These are phyloP conservation scores for Ziziphus jujuba DNA, from an alignment of 306 rosid genomes.

Conservation along the genomic window DNA sequence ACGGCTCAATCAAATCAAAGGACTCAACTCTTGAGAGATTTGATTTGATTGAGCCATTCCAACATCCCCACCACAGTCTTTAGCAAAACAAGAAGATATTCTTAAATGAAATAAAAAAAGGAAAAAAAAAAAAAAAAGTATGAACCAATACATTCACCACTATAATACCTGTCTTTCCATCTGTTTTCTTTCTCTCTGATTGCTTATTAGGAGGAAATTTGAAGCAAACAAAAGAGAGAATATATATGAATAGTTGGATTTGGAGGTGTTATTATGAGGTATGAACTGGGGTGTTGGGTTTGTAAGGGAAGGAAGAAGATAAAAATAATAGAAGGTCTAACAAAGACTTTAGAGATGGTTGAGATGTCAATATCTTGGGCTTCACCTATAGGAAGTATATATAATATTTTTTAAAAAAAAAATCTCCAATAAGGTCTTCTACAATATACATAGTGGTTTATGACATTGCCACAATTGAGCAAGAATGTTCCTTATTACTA, in stretches of 20 bases:
- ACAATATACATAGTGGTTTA: constrained; percentile 29
- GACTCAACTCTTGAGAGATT: constrained; percentile 56
- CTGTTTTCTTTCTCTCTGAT: not conserved
- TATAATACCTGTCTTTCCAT: not conserved
- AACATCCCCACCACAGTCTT: constrained; percentile 42
- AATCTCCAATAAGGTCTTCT: constrained; percentile 18
- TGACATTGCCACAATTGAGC: constrained; percentile 31
- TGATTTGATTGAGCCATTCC: constrained; percentile 82
- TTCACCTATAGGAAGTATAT: constrained; percentile 20
- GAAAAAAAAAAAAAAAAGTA: not conserved
- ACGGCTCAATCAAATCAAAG: constrained; percentile 86
- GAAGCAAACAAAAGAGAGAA: constrained; percentile 1
- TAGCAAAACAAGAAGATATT: constrained; percentile 3
- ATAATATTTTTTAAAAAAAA: not conserved
- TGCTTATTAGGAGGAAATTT: not conserved
- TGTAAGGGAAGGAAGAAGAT: constrained; percentile 22
- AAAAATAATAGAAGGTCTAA: constrained; percentile 27
- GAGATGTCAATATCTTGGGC: constrained; percentile 41
- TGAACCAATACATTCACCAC: constrained; percentile 12
- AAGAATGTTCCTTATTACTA: constrained; percentile 13
- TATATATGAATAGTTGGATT: not conserved
- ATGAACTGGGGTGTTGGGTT: constrained; percentile 5
- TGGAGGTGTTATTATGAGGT: constrained; percentile 1
- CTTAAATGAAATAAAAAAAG: no score
- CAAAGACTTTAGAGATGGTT: constrained; percentile 31